Evolutionary conservation across 108 stramenopile genomes (phyloP).

Genomic region (Aurantiochytrium sp.): DNA sequence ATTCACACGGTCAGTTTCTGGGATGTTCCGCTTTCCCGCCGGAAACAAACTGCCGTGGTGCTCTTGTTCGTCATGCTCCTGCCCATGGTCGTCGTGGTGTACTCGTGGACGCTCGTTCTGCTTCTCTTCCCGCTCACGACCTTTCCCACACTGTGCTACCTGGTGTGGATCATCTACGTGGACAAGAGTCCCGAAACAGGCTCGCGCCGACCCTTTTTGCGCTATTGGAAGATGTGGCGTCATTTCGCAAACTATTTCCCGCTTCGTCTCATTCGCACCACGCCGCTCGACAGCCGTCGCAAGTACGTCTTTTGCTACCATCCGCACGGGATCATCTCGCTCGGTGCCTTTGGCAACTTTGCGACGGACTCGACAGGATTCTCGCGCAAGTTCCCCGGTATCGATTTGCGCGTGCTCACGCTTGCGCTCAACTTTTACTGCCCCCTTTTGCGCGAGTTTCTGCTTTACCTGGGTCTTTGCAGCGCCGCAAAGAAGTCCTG

Average conservation of each 20-base stretch:
- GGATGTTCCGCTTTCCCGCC: neutral
- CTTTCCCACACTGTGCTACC: neutral
- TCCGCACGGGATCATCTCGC: constrained; percentile 26
- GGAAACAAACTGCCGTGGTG: neutral
- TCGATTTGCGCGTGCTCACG: constrained; percentile 23
- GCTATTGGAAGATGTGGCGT: constrained; percentile 19
- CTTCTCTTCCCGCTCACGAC: constrained; percentile 5
- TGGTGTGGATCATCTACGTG: neutral
- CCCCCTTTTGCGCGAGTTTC: constrained; percentile 19
- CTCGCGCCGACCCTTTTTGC: neutral
- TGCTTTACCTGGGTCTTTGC: constrained; percentile 14
- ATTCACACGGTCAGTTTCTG: neutral
- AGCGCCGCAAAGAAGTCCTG: neutral
- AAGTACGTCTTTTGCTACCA: constrained; percentile 12
- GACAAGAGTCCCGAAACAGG: neutral
- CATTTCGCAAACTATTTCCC: constrained; percentile 10
- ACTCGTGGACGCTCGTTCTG: neutral
- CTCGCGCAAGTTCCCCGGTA: neutral
- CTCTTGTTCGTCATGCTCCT: neutral
- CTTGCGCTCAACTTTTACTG: constrained; percentile 4
- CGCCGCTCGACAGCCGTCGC: neutral
- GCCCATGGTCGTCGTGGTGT: neutral
- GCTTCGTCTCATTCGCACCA: neutral
- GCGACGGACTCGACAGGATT: constrained; percentile 1
- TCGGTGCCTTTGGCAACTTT: constrained; percentile 7